Conservation (phyloP, 352 stramenopile species). For the Globisporangium takayamanum region DNA sequence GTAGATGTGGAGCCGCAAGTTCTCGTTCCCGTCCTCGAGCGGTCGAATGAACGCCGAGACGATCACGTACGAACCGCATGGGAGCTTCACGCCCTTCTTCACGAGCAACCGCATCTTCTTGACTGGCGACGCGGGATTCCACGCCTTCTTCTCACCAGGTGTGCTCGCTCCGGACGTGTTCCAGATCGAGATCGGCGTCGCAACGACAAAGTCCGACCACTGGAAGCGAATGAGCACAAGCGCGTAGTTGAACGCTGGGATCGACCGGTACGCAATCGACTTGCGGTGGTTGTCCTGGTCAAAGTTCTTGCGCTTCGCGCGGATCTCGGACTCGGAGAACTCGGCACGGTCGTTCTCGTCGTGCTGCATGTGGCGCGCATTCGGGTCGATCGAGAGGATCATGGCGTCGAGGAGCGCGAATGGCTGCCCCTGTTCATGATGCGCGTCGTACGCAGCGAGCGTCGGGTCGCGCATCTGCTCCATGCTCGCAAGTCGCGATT, state of each 20-base stretch:
- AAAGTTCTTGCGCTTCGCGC: conserved; percentile 56
- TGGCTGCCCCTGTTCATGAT: conserved; percentile 37
- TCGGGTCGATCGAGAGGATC: conserved; percentile 45
- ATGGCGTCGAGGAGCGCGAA: conserved; percentile 47
- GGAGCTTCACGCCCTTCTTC: conserved; percentile 51
- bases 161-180: not conserved
- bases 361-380: conserved; percentile 37
- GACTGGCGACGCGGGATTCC: conserved; percentile 27
- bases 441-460: conserved; percentile 48
- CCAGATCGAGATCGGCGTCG: conserved; percentile 29
- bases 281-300: conserved; percentile 58
- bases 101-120: conserved; percentile 49
- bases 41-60: conserved; percentile 61
- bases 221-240: conserved; percentile 61
- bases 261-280: conserved; percentile 45
- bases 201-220: conserved; percentile 70
- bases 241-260: conserved; percentile 64
- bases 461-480: conserved; percentile 34
- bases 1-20: conserved; percentile 64
- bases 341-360: conserved; percentile 35
- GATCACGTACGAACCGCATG: conserved; percentile 58
- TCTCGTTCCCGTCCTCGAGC: conserved; percentile 69
- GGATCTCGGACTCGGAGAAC: conserved; percentile 25
- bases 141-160: conserved; percentile 5
- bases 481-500: conserved; percentile 15